These are phyloP conservation scores for Claviceps maximensis DNA, from an alignment of 2,329 filamentous ascomycete species.

Conservation along the genomic window DNA sequence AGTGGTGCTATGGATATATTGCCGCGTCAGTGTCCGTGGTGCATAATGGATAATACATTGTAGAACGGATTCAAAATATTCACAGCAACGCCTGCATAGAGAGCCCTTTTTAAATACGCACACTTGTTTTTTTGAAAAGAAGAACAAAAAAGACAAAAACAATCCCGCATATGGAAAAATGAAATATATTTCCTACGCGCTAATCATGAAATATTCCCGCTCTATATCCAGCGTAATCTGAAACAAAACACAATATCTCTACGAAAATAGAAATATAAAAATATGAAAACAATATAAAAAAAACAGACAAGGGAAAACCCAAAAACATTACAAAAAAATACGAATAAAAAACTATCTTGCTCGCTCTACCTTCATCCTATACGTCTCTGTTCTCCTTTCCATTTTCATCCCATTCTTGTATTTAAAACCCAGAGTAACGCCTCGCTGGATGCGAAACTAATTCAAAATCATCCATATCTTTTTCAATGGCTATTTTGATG, in stretches of 20 bases:
- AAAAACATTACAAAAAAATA: background rate
- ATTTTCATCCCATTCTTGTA: background rate
- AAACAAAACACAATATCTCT: background rate
- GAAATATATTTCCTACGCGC: background rate
- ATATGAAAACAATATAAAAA: background rate
- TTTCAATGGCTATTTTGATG: constrained; percentile 5
- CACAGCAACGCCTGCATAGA: too few species aligned
- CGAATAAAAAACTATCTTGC: background rate
- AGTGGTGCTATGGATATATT: too few species aligned
- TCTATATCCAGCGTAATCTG: background rate
- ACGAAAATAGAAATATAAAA: too few species aligned
- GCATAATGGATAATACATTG: too few species aligned
- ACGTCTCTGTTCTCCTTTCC: background rate
- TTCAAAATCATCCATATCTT: background rate
- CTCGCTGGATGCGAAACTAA: constrained; percentile 7
- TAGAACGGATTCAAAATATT: too few species aligned
- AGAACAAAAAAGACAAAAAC: background rate
- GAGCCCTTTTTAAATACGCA: too few species aligned
- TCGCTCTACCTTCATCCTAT: background rate
- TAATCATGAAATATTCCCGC: background rate
- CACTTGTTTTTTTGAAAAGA: too few species aligned
- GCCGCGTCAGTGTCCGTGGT: too few species aligned
- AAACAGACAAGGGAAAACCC: too few species aligned
- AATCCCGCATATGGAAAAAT: too few species aligned
- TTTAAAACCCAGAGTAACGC: constrained; percentile 5